Conservation (phyloP, 108 stramenopile species). For the Ochromonas danica region DNA sequence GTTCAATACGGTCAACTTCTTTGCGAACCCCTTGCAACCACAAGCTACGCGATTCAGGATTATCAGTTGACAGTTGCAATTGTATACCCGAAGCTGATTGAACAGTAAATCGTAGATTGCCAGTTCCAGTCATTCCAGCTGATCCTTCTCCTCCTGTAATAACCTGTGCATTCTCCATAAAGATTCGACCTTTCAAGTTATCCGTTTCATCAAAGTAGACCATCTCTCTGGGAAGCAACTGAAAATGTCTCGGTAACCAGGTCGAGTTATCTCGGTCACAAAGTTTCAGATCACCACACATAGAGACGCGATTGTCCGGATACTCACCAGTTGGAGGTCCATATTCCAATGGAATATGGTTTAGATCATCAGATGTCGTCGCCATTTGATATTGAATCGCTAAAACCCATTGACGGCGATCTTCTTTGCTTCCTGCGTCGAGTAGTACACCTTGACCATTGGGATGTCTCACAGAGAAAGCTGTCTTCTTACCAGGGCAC, state of each 20-base stretch:
- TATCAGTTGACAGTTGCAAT: neutral
- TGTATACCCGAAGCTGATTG: neutral
- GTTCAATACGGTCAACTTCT: neutral
- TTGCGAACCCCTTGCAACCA: constrained; percentile 2
- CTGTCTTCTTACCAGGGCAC: neutral
- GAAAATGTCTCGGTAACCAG: neutral
- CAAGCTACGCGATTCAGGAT: neutral
- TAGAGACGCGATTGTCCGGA: constrained; percentile 4
- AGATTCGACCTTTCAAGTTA: neutral
- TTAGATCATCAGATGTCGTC: neutral
- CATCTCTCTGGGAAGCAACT: neutral
- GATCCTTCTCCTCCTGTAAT: neutral
- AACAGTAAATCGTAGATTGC: neutral
- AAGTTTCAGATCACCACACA: neutral
- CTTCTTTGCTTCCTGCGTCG: neutral
- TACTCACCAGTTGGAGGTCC: constrained; percentile 16
- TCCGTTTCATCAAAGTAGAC: neutral
- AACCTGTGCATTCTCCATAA: constrained; percentile 11
- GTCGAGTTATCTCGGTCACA: neutral
- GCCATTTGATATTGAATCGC: constrained; percentile 18
- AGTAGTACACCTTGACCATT: neutral
- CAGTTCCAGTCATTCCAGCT: neutral
- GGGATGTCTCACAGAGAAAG: neutral
- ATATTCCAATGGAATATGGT: neutral
- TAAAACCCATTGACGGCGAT: neutral